Conservation (phyloP, 768 basidiomycete genomes). For the Cystofilobasidium macerans region DNA sequence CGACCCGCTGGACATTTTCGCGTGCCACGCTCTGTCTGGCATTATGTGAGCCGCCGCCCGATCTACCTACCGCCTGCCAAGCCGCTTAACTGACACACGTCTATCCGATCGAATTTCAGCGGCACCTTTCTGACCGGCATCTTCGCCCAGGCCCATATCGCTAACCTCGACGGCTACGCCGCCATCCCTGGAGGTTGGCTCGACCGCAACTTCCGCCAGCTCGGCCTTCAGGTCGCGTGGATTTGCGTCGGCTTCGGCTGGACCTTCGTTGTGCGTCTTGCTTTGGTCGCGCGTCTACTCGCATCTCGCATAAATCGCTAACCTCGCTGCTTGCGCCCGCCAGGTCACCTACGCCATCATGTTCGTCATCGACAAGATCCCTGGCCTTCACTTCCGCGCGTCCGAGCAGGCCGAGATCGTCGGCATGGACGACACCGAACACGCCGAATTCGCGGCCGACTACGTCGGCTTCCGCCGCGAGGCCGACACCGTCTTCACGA, state of each 20-base stretch:
- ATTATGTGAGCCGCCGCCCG: conserved; percentile 31
- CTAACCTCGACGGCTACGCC: conserved; percentile 63
- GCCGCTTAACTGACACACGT: not conserved
- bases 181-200: conserved; percentile 70
- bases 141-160: conserved; percentile 67
- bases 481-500: conserved; percentile 11
- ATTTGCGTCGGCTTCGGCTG: conserved; percentile 36
- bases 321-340: not conserved
- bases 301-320: not conserved
- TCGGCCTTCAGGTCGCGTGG: conserved; percentile 67
- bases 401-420: conserved; percentile 45
- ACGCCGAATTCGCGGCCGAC: conserved; percentile 20
- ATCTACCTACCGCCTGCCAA: conserved; percentile 3
- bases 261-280: conserved; percentile 35
- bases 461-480: conserved; percentile 19
- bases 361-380: conserved; percentile 77
- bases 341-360: conserved; percentile 48
- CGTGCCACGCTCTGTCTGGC: conserved; percentile 46
- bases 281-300: not conserved
- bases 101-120: not conserved
- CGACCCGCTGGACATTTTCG: conserved; percentile 61
- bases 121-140: conserved; percentile 25
- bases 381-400: conserved; percentile 57
- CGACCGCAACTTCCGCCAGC: conserved; percentile 49
- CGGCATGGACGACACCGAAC: conserved; percentile 61